Conservation (phyloP, 2,329 filamentous ascomycete genomes). For the Aspergillus quadricinctus region DNA sequence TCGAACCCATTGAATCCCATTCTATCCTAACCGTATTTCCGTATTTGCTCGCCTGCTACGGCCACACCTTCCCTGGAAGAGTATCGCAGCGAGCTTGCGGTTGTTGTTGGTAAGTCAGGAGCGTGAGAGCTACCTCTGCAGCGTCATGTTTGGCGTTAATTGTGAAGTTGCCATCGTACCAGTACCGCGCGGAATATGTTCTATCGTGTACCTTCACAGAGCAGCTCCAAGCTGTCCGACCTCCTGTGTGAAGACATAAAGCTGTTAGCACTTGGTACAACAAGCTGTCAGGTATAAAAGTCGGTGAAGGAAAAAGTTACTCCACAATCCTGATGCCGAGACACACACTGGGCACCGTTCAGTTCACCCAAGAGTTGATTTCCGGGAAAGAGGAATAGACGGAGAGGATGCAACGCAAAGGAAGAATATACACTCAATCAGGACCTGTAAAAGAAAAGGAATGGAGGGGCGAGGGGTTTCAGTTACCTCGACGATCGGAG, state of each 20-base stretch:
- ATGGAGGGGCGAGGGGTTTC: slow-evolving; percentile 10
- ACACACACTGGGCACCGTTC: slow-evolving; percentile 11
- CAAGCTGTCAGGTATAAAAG: slow-evolving; percentile 23
- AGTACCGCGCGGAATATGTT: slow-evolving; percentile 69
- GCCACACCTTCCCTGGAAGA: slow-evolving; percentile 22
- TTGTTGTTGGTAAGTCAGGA: slow-evolving; percentile 24
- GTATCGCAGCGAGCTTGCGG: slow-evolving; percentile 3
- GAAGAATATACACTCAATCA: not conserved
- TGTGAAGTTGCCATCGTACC: slow-evolving; percentile 86
- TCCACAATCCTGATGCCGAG: slow-evolving; percentile 24
- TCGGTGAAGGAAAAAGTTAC: slow-evolving; percentile 31
- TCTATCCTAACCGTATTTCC: not conserved
- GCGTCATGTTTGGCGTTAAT: slow-evolving; percentile 88
- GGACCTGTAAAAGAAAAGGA: slow-evolving; percentile 11
- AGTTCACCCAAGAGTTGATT: slow-evolving; percentile 10
- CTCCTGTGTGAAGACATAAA: slow-evolving; percentile 52
- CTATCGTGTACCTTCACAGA: slow-evolving; percentile 67
- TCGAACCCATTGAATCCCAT: not conserved
- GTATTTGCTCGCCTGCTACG: slow-evolving; percentile 14
- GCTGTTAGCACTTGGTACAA: slow-evolving; percentile 19
- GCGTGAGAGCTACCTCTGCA: slow-evolving; percentile 66
- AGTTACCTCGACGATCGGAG: slow-evolving; percentile 67
- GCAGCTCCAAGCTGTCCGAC: slow-evolving; percentile 87
- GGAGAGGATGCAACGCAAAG: not conserved
- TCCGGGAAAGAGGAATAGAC: not conserved